Conservation (phyloP, 768 basidiomycete genomes). For the Psilocybe azurescens region DNA sequence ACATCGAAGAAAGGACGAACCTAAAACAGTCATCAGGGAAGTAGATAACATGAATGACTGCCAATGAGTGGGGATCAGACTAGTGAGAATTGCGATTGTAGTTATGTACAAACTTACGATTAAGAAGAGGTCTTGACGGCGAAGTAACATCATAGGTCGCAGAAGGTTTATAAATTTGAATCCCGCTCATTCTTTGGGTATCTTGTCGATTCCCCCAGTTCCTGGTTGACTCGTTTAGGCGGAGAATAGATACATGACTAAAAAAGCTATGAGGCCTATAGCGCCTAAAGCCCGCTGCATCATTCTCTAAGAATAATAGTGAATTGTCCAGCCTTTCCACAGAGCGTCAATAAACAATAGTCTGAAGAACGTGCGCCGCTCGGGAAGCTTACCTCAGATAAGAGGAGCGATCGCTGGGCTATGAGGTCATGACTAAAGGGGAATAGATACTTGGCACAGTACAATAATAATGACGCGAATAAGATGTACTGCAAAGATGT, state of each 20-base stretch:
- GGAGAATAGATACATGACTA: slow-evolving; percentile 49
- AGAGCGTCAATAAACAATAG: neutral
- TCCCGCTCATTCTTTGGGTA: slow-evolving; percentile 22
- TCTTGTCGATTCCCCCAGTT: slow-evolving; percentile 56
- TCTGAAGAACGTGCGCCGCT: neutral
- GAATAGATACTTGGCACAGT: neutral
- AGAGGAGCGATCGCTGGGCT: slow-evolving; percentile 66
- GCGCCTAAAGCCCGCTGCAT: slow-evolving; percentile 55
- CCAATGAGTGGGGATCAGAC: no score
- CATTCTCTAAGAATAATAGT: slow-evolving; percentile 71
- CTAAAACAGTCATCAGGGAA: slow-evolving; percentile 19
- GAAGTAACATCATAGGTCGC: slow-evolving; percentile 50
- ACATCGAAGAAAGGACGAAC: slow-evolving; percentile 6
- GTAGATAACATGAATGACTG: slow-evolving; percentile 20
- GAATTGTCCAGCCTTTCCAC: slow-evolving; percentile 48
- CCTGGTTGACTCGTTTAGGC: slow-evolving; percentile 75
- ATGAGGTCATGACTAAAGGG: neutral
- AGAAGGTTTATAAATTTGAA: slow-evolving; percentile 67
- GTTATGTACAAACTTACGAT: slow-evolving; percentile 42
- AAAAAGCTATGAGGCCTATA: slow-evolving; percentile 42
- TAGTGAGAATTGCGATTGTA: neutral
- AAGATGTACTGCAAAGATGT: neutral
- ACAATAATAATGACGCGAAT: neutral
- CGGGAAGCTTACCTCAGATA: slow-evolving; percentile 45
- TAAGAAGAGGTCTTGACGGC: slow-evolving; percentile 62